Conservation (phyloP, 1,139 yeast species). For the Zygosaccharomyces pseudobailii region DNA sequence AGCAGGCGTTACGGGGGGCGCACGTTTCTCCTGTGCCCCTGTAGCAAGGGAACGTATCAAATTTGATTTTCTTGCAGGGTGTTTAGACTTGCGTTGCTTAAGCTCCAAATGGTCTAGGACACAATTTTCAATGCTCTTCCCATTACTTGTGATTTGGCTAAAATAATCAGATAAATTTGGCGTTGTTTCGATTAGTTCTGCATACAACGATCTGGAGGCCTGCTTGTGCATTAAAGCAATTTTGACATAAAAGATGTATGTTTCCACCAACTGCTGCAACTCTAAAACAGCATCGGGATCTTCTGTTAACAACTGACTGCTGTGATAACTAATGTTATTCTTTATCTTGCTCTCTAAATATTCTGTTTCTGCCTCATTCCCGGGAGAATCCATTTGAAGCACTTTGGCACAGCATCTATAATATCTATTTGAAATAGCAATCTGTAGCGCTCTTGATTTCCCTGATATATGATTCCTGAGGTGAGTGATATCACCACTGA, state of each 20-base stretch:
- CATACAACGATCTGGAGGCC: slow-evolving; percentile 13
- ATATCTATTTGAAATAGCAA: slow-evolving; percentile 12
- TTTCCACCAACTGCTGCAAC: slow-evolving; percentile 18
- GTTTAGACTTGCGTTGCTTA: slow-evolving; percentile 5
- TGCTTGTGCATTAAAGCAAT: slow-evolving; percentile 11
- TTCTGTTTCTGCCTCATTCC: slow-evolving; percentile 1
- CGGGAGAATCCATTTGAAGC: slow-evolving; percentile 4
- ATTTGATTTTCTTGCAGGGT: not conserved
- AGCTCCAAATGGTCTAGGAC: slow-evolving; percentile 7
- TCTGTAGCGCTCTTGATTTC: not conserved
- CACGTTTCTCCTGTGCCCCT: no score
- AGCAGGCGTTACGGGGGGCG: not conserved
- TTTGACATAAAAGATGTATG: slow-evolving; percentile 19
- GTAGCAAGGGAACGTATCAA: not conserved
- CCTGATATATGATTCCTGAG: not conserved
- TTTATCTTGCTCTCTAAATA: slow-evolving; percentile 7
- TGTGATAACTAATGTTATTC: not conserved
- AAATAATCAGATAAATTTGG: slow-evolving; percentile 12
- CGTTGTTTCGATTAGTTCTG: slow-evolving; percentile 13
- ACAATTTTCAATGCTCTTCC: slow-evolving; percentile 7
- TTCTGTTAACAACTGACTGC: not conserved
- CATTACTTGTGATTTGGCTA: slow-evolving; percentile 2
- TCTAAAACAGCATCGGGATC: slow-evolving; percentile 2
- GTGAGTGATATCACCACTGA: slow-evolving; percentile 6
- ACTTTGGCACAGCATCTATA: slow-evolving; percentile 16